Evolutionary conservation across 2,329 filamentous ascomycete genomes (phyloP).

Genomic region (Xylariomycetidae sp.): DNA sequence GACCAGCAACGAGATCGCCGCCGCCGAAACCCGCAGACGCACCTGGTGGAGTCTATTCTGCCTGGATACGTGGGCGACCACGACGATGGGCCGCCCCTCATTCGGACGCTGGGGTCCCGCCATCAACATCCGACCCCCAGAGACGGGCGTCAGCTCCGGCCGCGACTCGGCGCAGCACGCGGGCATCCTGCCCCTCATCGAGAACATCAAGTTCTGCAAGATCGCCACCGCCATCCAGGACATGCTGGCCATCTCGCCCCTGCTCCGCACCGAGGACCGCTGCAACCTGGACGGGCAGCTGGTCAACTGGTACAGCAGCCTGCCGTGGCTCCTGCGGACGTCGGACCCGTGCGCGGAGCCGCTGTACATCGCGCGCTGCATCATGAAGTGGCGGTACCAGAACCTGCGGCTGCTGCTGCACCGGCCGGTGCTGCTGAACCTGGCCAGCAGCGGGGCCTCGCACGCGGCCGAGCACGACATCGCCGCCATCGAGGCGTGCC

Average conservation of each 20-base stretch:
- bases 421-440: slow-evolving; percentile 65
- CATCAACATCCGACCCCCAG: slow-evolving; percentile 62
- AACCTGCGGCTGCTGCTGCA: slow-evolving; percentile 74
- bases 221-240: slow-evolving; percentile 77
- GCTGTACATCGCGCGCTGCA: slow-evolving; percentile 63
- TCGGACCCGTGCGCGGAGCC: slow-evolving; percentile 66
- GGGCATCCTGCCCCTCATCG: slow-evolving; percentile 65
- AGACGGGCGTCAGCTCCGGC: slow-evolving; percentile 43
- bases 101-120: slow-evolving; percentile 63
- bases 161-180: slow-evolving; percentile 55
- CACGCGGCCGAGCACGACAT: slow-evolving; percentile 57
- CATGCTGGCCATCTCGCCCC: slow-evolving; percentile 63
- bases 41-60: slow-evolving; percentile 76
- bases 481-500: slow-evolving; percentile 63
- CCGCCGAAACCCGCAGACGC: slow-evolving; percentile 57
- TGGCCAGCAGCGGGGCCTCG: slow-evolving; percentile 51
- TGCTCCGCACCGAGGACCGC: slow-evolving; percentile 63
- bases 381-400: slow-evolving; percentile 81
- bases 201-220: slow-evolving; percentile 76
- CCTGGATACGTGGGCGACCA: slow-evolving; percentile 69
- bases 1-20: slow-evolving; percentile 40
- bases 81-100: slow-evolving; percentile 65
- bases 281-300: slow-evolving; percentile 63
- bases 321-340: slow-evolving; percentile 62
- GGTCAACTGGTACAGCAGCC: slow-evolving; percentile 65